Base-by-base conservation (phyloP, 225 moss, liverwort and hornwort genomes). In the Polytrichum commune region DNA sequence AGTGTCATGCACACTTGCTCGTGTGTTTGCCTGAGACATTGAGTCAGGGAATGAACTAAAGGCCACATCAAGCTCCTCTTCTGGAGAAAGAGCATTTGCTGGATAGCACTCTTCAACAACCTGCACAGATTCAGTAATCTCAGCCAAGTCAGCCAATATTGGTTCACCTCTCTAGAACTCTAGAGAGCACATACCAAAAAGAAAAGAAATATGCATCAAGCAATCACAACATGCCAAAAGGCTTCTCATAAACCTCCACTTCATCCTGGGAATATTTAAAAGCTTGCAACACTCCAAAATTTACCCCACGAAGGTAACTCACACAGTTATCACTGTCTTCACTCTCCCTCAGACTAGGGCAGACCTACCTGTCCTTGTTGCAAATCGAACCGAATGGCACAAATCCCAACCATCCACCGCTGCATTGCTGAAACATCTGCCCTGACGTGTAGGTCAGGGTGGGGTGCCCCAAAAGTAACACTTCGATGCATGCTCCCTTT, bases 1-100 rank as follows among this genome's bases (percentile, higher is more conserved):
- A 74, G 90, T 92, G 80, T 97, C 97, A 81, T 97, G 94, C 77
- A 97, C 91, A 84, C 97, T 97, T 32, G 97, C 93, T 71, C 94
- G 92, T 60, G 92, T 94, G 73, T 91, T 92, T 74, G 83, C 97
- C 90, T 97, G 91, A 61, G 97, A 97, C 97, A 97, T 94, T 27
- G 97, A 97, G 66, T 97, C 97, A 68, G 97, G 97, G 85, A 97
- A 97, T 67, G 97, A 91, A 78, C 89, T 97, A 80, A 97, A 97
- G 62, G 97, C 92, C 69, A 97, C 97, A 87, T 97, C 97, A 29
- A 94, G 94, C 79, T 97, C 97, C 83, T 97, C 97, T 75, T 94
- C 97, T 54, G 82, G 76, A 76, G 92, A 92, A 30, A 97, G 90
- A 57, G 91, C 91, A 76, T 90, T 88, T 22, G 82, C 76, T 60